Conservation (phyloP, 257 asterid species). For the Verbascum thapsus region DNA sequence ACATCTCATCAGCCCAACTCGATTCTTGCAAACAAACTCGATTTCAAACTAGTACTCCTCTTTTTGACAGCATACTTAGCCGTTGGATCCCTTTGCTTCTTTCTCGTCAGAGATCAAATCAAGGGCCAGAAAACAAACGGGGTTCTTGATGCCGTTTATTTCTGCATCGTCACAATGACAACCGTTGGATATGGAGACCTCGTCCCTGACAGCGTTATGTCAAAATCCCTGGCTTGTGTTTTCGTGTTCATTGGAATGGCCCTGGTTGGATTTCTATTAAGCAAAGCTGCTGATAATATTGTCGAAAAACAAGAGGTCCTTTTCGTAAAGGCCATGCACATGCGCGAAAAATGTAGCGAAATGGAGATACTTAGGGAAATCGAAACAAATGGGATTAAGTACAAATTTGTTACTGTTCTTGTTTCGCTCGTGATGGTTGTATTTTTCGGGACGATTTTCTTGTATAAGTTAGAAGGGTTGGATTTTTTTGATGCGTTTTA, state of each 20-base stretch:
- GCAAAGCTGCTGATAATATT: conserved; percentile 75
- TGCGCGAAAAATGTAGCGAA: conserved; percentile 39
- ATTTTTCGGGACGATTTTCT: conserved; percentile 48
- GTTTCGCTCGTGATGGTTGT: conserved; percentile 43
- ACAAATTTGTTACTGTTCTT: conserved; percentile 48
- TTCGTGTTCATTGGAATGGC: conserved; percentile 80
- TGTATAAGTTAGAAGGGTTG: conserved; percentile 52
- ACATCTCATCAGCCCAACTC: conserved; percentile 29
- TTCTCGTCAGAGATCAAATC: conserved; percentile 53
- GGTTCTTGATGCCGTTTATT: conserved; percentile 70
- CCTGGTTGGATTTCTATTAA: conserved; percentile 66
- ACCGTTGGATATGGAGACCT: conserved; percentile 94
- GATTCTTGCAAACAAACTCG: conserved; percentile 33
- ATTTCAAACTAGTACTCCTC: conserved; percentile 39
- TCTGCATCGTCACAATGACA: conserved; percentile 91
- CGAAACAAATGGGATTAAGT: conserved; percentile 50
- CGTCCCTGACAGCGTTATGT: conserved; percentile 54
- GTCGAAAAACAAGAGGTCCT: conserved; percentile 72
- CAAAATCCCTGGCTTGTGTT: conserved; percentile 65
- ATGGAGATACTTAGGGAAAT: conserved; percentile 57
- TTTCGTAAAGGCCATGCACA: conserved; percentile 57
- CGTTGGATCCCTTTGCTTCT: conserved; percentile 61
- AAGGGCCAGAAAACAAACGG: conserved; percentile 72
- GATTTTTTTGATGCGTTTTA: conserved; percentile 68
- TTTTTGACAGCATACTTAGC: conserved; percentile 51